Evolutionary conservation across 1,284 basidiomycete genomes (phyloP).

Genomic region (Malassezia pachydermatis): DNA sequence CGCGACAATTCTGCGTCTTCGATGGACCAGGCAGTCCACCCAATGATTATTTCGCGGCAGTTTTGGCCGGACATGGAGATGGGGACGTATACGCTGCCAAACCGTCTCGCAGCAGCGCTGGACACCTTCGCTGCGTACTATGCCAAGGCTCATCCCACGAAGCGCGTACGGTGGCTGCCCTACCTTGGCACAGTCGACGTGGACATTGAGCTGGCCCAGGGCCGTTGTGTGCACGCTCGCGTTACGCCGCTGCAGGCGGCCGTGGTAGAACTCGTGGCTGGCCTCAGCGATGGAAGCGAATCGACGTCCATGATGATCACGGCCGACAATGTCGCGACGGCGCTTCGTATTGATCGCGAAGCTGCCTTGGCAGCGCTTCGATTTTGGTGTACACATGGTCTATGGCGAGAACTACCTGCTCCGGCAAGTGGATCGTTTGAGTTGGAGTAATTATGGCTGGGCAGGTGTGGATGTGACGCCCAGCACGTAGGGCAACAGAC

Average conservation of each 20-base stretch:
- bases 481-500: constrained; percentile 8
- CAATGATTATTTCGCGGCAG: constrained; percentile 38
- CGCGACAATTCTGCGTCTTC: constrained; percentile 2
- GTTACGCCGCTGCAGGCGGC: constrained; percentile 10
- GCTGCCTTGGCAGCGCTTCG: constrained; percentile 13
- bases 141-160: constrained; percentile 23
- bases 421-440: constrained; percentile 11
- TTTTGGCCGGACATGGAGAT: constrained; percentile 39
- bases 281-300: not conserved
- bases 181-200: constrained; percentile 35
- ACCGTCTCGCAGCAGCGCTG: constrained; percentile 24
- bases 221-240: constrained; percentile 15
- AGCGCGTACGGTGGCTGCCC: constrained; percentile 28
- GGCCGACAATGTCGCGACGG: constrained; percentile 13
- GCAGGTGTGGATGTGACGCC: not conserved
- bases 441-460: constrained; percentile 1
- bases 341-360: constrained; percentile 8
- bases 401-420: constrained; percentile 7
- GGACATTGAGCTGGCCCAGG: constrained; percentile 27
- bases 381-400: constrained; percentile 9
- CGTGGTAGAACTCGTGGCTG: constrained; percentile 14
- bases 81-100: constrained; percentile 28
- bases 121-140: constrained; percentile 19
- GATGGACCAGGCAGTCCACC: constrained; percentile 21
- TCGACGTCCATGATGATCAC: constrained; percentile 3